Evolutionary conservation across 495 filamentous ascomycete genomes (phyloP), one percentile per base, ranked within the genome.

Genomic region (Opeltia flavorubescens): DNA sequence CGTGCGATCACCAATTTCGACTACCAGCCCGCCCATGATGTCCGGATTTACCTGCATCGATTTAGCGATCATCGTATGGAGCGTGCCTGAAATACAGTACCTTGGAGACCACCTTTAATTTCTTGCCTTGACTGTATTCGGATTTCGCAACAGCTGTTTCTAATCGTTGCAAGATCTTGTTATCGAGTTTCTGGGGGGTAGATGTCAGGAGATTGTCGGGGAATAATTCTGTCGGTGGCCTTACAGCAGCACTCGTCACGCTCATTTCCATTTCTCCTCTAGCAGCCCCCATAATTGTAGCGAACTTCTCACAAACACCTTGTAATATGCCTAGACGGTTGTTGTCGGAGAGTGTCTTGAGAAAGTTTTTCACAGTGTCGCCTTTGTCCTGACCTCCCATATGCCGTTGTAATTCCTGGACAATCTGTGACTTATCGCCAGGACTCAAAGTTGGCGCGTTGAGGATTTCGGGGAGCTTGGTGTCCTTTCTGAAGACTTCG

Each of bases 1-100:
- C 61, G 91, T 96, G 58, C 93, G 83, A 74, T 95, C 93, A 58
- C 88, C 89, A 56, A 98, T 84, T 66, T 98, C 89, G 58, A 98
- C 91, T 51, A 98, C 66, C 43, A 98, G 81, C 18, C 91, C 91
- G 42, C 91, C 91, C 48, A 93, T 66, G 59, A 96, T 91, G 34
- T 95, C 89, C 48, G 89, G 76, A 76, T 95, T 86, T 62, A 96
- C 80, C 85, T 93, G 46, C 23, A 23, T 23, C 17, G 20, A 24
- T 39, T 60, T 11, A 54, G 34, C 17, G 1, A 36, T 17, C 13
- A 12, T 38, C 17, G 13, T 43, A 29, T 26, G n/a, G 13, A 46
- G 20, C 5, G 36, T 31, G 21, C 36, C 47, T 50, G 25, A 23
- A 24, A 17, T 23, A 13, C 15, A 33, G 21, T 63, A 89, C 86